Evolutionary conservation across 768 basidiomycete species (phyloP).

Genomic region (Agaricus subrufescens): DNA sequence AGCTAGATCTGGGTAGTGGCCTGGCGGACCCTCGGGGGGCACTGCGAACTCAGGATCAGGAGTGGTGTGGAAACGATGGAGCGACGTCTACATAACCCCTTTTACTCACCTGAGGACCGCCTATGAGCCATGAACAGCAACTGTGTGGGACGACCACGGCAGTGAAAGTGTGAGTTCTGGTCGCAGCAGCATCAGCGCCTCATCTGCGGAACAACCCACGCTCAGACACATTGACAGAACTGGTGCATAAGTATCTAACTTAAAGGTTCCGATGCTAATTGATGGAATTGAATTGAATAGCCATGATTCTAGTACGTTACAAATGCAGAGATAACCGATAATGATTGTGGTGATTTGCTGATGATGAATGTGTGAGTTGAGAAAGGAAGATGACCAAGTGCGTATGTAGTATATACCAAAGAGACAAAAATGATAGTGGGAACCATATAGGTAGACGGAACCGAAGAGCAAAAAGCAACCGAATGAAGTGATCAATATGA

Average conservation of each 20-base stretch:
- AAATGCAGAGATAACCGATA: conserved; percentile 24
- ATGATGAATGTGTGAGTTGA: conserved; percentile 24
- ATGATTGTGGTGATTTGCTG: conserved; percentile 32
- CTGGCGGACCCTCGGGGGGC: background rate
- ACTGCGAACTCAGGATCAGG: background rate
- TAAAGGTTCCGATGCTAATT: background rate
- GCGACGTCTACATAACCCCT: background rate
- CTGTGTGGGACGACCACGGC: background rate
- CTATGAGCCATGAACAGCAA: background rate
- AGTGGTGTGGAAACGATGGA: background rate
- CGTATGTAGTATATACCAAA: conserved; percentile 32
- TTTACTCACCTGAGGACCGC: background rate
- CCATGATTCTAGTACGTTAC: conserved; percentile 11
- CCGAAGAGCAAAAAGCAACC: conserved; percentile 19
- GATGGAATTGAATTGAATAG: background rate
- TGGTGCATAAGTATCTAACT: background rate
- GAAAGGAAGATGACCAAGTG: conserved; percentile 18
- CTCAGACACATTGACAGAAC: background rate
- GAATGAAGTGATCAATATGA: conserved; percentile 6
- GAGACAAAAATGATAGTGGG: conserved; percentile 23
- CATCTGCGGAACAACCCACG: conserved; percentile 6
- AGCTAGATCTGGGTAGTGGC: background rate
- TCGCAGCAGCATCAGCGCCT: background rate
- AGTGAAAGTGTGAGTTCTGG: background rate
- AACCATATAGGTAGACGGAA: conserved; percentile 22